Evolutionary conservation across 1,284 basidiomycete genomes (phyloP).

Genomic region (Cutaneotrichosporon cutaneum): DNA sequence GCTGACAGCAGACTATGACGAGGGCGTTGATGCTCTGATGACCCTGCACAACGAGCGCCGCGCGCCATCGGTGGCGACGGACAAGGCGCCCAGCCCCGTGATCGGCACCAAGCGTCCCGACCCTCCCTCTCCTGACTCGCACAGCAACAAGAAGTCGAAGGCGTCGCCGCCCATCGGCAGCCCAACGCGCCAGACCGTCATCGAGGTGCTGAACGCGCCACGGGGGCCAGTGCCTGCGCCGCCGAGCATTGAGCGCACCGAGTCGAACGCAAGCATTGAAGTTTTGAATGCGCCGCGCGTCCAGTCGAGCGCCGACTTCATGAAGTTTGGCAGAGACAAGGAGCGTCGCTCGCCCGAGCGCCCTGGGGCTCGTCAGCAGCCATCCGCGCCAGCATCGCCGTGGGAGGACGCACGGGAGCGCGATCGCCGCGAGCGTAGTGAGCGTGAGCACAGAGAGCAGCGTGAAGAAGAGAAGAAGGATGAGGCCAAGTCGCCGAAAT

Average conservation of each 20-base stretch:
- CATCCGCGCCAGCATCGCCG: slow-evolving; percentile 10
- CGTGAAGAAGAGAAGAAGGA: neutral
- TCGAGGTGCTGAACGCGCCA: slow-evolving; percentile 45
- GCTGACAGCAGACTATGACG: slow-evolving; percentile 49
- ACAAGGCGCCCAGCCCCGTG: slow-evolving; percentile 17
- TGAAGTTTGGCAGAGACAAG: slow-evolving; percentile 7
- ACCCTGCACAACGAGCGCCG: slow-evolving; percentile 45
- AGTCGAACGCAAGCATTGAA: slow-evolving; percentile 29
- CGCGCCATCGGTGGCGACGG: slow-evolving; percentile 18
- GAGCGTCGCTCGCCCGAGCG: slow-evolving; percentile 13
- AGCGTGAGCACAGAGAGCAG: neutral
- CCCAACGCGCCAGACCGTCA: slow-evolving; percentile 36
- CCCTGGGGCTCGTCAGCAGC: slow-evolving; percentile 3
- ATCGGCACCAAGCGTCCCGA: slow-evolving; percentile 34
- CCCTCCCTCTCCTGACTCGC: slow-evolving; percentile 33
- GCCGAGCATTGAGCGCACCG: slow-evolving; percentile 21
- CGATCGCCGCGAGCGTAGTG: slow-evolving; percentile 31
- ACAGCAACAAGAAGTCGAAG: slow-evolving; percentile 36
- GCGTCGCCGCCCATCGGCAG: slow-evolving; percentile 19
- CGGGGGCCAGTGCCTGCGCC: neutral
- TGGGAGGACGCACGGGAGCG: slow-evolving; percentile 25
- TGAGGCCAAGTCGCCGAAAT: slow-evolving; percentile 1
- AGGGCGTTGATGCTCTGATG: slow-evolving; percentile 52
- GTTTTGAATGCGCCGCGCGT: slow-evolving; percentile 43
- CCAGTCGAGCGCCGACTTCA: slow-evolving; percentile 9